These are phyloP conservation scores for Crithidia mellificae DNA, from an alignment of 208 protist species.

Conservation along the genomic window DNA sequence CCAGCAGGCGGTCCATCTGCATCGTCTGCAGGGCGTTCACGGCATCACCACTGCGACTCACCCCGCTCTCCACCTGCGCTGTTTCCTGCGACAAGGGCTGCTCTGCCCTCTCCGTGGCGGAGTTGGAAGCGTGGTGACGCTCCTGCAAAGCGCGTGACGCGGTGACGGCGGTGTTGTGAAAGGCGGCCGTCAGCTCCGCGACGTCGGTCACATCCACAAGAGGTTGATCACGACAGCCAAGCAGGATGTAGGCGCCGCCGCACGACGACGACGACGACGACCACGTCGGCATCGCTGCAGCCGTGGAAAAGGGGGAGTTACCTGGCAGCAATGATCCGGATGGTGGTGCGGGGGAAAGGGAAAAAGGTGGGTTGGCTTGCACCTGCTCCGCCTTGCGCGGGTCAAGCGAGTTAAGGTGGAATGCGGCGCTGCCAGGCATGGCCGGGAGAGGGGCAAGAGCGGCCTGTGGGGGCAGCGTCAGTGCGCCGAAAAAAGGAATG, in stretches of 20 bases:
- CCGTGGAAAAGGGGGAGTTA: background rate
- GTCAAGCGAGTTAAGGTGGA: too few species aligned
- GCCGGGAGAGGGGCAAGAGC: background rate
- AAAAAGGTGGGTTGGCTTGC: too few species aligned
- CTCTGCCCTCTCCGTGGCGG: too few species aligned
- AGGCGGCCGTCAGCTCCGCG: too few species aligned
- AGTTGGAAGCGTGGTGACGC: too few species aligned
- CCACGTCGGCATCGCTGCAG: conserved; percentile 5
- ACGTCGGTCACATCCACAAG: background rate
- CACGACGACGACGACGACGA: conserved; percentile 4
- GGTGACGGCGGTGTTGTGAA: background rate
- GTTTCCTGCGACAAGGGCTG: background rate
- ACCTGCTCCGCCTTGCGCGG: too few species aligned
- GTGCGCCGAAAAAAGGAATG: conserved; percentile 21
- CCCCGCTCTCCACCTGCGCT: background rate
- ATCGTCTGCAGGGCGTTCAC: background rate
- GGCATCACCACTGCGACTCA: background rate
- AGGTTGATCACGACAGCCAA: conserved; percentile 21
- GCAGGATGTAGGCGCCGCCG: conserved; percentile 14
- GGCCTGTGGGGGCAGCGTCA: conserved; percentile 20
- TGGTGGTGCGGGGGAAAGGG: too few species aligned
- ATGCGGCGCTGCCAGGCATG: background rate
- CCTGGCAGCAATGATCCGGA: background rate
- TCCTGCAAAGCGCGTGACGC: too few species aligned
- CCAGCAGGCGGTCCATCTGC: conserved; percentile 10